Base-by-base conservation (phyloP, 805 yeast species). In the Metschnikowia noctiluminum region DNA sequence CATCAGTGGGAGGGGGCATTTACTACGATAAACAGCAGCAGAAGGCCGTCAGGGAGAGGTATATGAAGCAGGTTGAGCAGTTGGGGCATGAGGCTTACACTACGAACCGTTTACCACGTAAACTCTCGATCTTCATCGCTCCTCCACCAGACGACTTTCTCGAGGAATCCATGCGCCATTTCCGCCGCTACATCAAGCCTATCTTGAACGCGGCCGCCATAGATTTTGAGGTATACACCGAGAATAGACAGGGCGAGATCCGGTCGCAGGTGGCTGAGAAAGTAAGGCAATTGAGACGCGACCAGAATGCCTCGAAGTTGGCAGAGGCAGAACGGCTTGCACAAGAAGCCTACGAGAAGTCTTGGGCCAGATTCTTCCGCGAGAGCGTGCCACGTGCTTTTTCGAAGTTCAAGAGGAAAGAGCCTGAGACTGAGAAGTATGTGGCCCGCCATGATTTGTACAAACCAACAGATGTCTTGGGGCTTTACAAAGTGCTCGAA, bases 111-210 rank as follows among this genome's bases (percentile, higher is more conserved):
- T 59, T 78, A 16, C 89, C 96, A 2, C 77, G 99, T 50, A 87
- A 84, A 57, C 71, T 94, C 41, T 81, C 87, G 1, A 82, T 94
- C 1, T 91, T 84, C 63, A 78, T 91, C 48, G 96, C 96, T 0
- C 99, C 99, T n/a, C 97, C 98, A 8, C 98, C 99, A 16, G 87
- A 88, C 59, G 97, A 92, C 63, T 88, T 81, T 57, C 68, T 92
- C 42, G 94, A 84, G 38, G 85, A 82, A 48, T 81, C 92, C 10
- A 62, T 87, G 66, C 79, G 77, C 52, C 78, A 87, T 46, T 89
- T 91, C 74, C 79, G 89, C 55, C 80, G 84, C 45, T 90, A 80
- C 62, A 77, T 89, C 55, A 92, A 92, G 68, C 99, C 99, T 0
- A 76, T 91, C 2, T 70, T 92, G 56, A 87, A 85, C 55, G 77